Conservation (phyloP, 345 rosid species). For the Boechera retrofracta region DNA sequence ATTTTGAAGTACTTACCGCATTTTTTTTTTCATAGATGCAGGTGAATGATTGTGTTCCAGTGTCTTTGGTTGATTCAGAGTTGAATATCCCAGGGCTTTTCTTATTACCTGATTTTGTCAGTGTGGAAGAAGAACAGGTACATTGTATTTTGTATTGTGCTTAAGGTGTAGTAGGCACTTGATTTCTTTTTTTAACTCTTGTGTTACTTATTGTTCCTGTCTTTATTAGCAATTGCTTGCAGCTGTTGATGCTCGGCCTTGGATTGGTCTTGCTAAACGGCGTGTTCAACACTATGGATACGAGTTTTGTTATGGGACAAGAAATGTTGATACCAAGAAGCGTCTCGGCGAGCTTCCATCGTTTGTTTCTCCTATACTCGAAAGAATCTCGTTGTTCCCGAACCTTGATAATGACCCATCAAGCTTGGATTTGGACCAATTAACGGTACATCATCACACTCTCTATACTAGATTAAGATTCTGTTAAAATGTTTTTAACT, state of each 20-base stretch:
- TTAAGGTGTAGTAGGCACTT: not conserved
- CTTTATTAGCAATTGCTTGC: constrained; percentile 70
- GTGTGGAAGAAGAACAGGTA: constrained; percentile 72
- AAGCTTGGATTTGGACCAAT: constrained; percentile 67
- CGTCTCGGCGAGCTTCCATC: constrained; percentile 81
- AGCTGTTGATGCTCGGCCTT: constrained; percentile 78
- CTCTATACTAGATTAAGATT: constrained; percentile 15
- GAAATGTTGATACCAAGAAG: constrained; percentile 75
- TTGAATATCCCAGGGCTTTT: constrained; percentile 81
- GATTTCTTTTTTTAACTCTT: constrained; percentile 13
- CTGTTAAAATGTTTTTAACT: not conserved
- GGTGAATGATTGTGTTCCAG: constrained; percentile 56
- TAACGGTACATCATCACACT: constrained; percentile 60
- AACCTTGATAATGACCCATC: constrained; percentile 44
- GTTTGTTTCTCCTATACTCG: constrained; percentile 64
- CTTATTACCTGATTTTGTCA: constrained; percentile 69
- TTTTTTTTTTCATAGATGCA: constrained; percentile 33
- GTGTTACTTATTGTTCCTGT: constrained; percentile 6
- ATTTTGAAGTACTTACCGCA: not conserved
- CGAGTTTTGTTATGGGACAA: constrained; percentile 79
- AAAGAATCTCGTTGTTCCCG: constrained; percentile 60
- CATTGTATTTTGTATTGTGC: constrained; percentile 15
- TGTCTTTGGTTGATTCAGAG: constrained; percentile 63
- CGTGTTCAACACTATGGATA: constrained; percentile 98
- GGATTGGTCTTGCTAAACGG: constrained; percentile 81